phyloP scores from a whole-genome alignment of 768 basidiomycete species.

The Pulveroboletus sp. region DNA sequence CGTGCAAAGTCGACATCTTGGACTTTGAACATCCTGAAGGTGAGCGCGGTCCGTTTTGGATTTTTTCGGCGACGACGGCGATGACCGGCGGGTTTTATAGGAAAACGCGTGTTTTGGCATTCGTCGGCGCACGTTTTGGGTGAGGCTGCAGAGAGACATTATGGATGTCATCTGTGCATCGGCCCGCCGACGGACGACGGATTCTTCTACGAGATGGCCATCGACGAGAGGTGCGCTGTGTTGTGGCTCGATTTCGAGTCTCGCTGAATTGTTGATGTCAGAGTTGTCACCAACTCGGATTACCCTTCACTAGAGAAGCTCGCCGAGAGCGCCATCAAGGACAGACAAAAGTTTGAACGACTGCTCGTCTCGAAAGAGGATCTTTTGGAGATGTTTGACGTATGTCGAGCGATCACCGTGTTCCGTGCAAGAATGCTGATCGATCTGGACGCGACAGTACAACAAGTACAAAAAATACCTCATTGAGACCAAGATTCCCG shows the following conservation, averaged over 20 bases:
- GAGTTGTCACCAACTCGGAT: constrained; percentile 75
- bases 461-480: constrained; percentile 98
- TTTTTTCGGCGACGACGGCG: too few species aligned
- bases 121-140: constrained; percentile 98
- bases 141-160: constrained; percentile 93
- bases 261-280: constrained; percentile 22
- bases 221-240: constrained; percentile 59
- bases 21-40: constrained; percentile 94
- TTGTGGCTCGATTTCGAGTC: too few species aligned
- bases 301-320: constrained; percentile 88
- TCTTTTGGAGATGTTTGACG: constrained; percentile 94
- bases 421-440: not conserved
- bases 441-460: constrained; percentile 54
- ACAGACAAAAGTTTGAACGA: constrained; percentile 96
- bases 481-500: constrained; percentile 92
- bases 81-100: constrained; percentile 31
- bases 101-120: constrained; percentile 99
- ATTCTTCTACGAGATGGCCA: constrained; percentile 99
- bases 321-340: constrained; percentile 84
- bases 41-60: not conserved
- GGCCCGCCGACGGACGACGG: constrained; percentile 97
- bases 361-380: constrained; percentile 90
- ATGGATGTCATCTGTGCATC: constrained; percentile 94
- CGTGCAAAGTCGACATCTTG: constrained; percentile 76
- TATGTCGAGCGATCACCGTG: constrained; percentile 38